Conservation (phyloP, 164 flowering plant genomes). For the Umbellularia californica region DNA sequence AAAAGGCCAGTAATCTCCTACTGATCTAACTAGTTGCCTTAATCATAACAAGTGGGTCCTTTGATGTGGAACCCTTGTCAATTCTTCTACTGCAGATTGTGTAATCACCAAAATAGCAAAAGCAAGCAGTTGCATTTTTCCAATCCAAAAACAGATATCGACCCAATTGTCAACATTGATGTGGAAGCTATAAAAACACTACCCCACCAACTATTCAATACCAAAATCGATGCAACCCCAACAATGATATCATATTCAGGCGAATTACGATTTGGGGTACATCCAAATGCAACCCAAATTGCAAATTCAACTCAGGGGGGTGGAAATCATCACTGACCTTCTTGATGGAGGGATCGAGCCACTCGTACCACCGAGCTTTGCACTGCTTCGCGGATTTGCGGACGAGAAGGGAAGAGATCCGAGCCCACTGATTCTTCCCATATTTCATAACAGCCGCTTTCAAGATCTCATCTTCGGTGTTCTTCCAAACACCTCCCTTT, state of each 20-base stretch:
- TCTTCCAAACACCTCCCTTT: constrained; percentile 99
- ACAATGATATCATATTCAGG: neutral
- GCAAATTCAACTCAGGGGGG: neutral
- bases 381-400: constrained; percentile 97
- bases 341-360: constrained; percentile 98
- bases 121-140: too few relatives aligned
- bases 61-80: too few relatives aligned
- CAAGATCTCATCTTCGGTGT: constrained; percentile 97
- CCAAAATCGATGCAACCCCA: neutral
- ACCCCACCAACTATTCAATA: neutral
- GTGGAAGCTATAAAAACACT: neutral
- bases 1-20: too few relatives aligned
- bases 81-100: too few relatives aligned
- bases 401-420: constrained; percentile 87
- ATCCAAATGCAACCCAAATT: neutral
- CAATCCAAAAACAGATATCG: too few relatives aligned
- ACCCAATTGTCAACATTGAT: too few relatives aligned
- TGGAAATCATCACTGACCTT: constrained; percentile 40
- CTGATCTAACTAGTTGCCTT: too few relatives aligned
- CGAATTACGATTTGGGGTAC: neutral
- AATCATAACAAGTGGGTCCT: too few relatives aligned
- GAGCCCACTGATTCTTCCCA: constrained; percentile 98
- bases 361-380: constrained; percentile 97
- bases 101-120: too few relatives aligned
- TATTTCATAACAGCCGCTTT: constrained; percentile 98